A percentile compares a stretch with the other conserved stretches of the same genome.
These are phyloP conservation scores for Iberis pinnata DNA, from an alignment of 345 rosid species.

Conservation along the genomic window DNA sequence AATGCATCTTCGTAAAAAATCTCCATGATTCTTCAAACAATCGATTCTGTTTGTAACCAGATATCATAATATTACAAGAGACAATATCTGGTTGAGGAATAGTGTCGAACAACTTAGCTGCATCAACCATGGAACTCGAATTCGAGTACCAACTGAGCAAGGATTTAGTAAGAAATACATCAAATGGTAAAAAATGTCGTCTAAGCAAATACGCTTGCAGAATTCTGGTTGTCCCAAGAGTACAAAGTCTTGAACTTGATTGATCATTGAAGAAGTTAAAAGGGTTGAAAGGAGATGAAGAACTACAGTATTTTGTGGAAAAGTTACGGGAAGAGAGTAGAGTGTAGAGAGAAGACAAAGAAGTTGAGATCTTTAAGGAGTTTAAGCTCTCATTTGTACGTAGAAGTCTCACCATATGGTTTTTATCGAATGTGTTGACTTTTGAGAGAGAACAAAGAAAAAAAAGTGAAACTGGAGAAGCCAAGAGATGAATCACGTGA, in stretches of 20 bases:
- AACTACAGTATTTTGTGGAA: conserved; percentile 13
- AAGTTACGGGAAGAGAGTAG: conserved; percentile 21
- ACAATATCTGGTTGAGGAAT: conserved; percentile 45
- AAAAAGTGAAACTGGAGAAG: neutral
- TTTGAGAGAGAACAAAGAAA: neutral
- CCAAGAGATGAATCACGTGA: too few relatives aligned
- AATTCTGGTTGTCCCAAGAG: conserved; percentile 32
- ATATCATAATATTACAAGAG: conserved; percentile 61
- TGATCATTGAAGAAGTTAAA: conserved; percentile 36
- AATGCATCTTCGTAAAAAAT: conserved; percentile 45
- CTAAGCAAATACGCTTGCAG: conserved; percentile 44
- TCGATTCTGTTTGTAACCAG: conserved; percentile 38
- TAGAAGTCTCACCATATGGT: too few relatives aligned
- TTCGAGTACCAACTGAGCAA: conserved; percentile 47
- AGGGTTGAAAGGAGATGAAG: conserved; percentile 30
- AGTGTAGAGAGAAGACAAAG: conserved; percentile 9
- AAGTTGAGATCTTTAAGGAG: conserved; percentile 18
- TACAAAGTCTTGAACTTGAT: conserved; percentile 28
- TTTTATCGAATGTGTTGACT: too few relatives aligned
- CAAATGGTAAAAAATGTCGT: conserved; percentile 27
- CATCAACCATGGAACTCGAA: conserved; percentile 36
- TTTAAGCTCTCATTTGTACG: conserved; percentile 22
- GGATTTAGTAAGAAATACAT: conserved; percentile 36
- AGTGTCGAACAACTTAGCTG: conserved; percentile 60
- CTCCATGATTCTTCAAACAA: conserved; percentile 40